Percentiles rank a stretch among this genome's conserved stretches.
Evolutionary conservation across 2,329 filamentous ascomycete genomes (phyloP).

Genomic region (Coniochaeta sp.): DNA sequence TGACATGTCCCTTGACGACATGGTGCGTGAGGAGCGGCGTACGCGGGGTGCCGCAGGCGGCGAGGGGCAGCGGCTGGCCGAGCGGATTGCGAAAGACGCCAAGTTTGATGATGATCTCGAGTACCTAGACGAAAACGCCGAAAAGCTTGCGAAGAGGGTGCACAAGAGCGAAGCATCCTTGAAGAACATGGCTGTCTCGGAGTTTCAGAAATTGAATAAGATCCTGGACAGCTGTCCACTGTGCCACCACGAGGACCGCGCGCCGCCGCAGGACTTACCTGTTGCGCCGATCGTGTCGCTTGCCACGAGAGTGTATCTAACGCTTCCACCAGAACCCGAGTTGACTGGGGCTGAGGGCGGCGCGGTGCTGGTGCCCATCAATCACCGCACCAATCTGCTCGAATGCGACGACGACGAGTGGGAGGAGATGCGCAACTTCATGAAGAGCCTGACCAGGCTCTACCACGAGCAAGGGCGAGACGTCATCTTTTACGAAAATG

Average conservation of each 20-base stretch:
- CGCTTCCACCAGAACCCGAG: slow-evolving; percentile 83
- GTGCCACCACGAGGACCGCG: slow-evolving; percentile 81
- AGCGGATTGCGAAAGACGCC: slow-evolving; percentile 86
- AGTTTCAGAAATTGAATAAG: slow-evolving; percentile 83
- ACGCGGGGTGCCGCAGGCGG: slow-evolving; percentile 71
- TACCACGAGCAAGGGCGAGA: slow-evolving; percentile 90
- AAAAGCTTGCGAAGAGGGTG: slow-evolving; percentile 77
- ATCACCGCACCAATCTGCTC: slow-evolving; percentile 83
- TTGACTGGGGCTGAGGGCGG: slow-evolving; percentile 63
- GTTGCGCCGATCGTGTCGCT: slow-evolving; percentile 80
- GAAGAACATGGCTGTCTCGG: slow-evolving; percentile 76
- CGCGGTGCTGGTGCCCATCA: slow-evolving; percentile 80
- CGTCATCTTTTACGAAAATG: slow-evolving; percentile 97
- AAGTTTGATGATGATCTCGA: slow-evolving; percentile 91
- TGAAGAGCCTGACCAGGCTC: slow-evolving; percentile 91
- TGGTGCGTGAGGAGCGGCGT: slow-evolving; percentile 89
- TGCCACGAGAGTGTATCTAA: slow-evolving; percentile 79
- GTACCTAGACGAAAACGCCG: slow-evolving; percentile 95
- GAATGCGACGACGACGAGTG: slow-evolving; percentile 99
- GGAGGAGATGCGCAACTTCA: slow-evolving; percentile 98
- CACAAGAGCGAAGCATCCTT: slow-evolving; percentile 84
- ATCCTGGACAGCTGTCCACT: slow-evolving; percentile 83
- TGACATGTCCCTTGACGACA: slow-evolving; percentile 93
- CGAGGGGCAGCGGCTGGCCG: slow-evolving; percentile 75
- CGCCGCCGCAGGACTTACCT: slow-evolving; percentile 57